A percentile compares a stretch with the other conserved stretches of the same genome.
These are phyloP conservation scores for Pseudogymnoascus sp. DNA, from an alignment of 2,329 filamentous ascomycete genomes.

Conservation along the genomic window DNA sequence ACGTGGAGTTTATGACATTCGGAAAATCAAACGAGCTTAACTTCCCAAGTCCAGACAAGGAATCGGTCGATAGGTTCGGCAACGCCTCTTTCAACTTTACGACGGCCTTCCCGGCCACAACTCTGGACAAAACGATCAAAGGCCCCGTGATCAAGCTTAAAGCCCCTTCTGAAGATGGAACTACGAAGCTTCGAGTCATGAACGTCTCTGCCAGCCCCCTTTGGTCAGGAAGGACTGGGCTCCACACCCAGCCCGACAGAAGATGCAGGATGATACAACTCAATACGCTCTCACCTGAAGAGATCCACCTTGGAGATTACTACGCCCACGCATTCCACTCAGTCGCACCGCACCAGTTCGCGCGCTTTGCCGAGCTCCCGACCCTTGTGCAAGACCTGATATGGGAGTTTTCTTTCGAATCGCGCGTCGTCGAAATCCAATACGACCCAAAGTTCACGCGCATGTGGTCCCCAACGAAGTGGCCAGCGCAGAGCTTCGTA, in stretches of 20 bases:
- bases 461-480: neutral
- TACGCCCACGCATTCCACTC: neutral
- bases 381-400: neutral
- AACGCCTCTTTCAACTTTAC: neutral
- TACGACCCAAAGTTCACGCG: neutral
- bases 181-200: neutral
- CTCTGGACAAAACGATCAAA: neutral
- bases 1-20: neutral
- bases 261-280: neutral
- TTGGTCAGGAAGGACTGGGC: neutral
- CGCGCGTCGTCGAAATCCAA: neutral
- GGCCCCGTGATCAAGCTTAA: neutral
- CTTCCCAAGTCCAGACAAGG: neutral
- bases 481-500: neutral
- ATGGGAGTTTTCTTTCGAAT: neutral
- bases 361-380: neutral
- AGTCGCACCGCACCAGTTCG: neutral
- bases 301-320: neutral
- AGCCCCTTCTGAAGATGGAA: neutral
- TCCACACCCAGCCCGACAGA: neutral
- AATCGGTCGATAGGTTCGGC: neutral
- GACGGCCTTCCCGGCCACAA: neutral
- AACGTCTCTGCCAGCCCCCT: neutral
- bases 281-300: neutral
- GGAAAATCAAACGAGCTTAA: neutral